These are phyloP conservation scores for Oryza nivara DNA, from an alignment of 176 grass and related monocot species.

Conservation along the genomic window DNA sequence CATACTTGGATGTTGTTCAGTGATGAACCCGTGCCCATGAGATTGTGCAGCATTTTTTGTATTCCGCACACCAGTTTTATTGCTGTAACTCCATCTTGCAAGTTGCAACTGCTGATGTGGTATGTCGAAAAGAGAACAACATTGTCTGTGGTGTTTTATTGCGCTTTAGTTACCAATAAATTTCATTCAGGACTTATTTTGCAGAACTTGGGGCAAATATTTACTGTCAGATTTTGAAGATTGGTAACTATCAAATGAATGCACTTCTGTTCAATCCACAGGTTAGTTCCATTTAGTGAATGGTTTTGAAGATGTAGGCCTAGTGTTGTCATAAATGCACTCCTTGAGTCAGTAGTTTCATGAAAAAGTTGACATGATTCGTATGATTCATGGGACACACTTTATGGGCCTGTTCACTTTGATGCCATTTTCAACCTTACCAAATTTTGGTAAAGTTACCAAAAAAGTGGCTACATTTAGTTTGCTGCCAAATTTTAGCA, in stretches of 20 bases:
- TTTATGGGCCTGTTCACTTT: background rate
- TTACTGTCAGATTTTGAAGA: background rate
- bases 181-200: conserved; percentile 30
- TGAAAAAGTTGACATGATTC: conserved; percentile 26
- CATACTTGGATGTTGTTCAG: conserved; percentile 31
- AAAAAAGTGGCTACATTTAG: too few relatives aligned
- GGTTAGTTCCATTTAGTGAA: conserved; percentile 21
- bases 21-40: conserved; percentile 19
- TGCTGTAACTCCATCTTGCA: conserved; percentile 22
- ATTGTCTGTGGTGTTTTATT: conserved; percentile 7
- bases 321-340: conserved; percentile 25
- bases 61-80: conserved; percentile 16
- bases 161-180: conserved; percentile 15
- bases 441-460: too few relatives aligned
- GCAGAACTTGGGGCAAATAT: conserved; percentile 22
- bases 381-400: conserved; percentile 11
- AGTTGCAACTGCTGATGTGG: background rate
- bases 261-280: conserved; percentile 24
- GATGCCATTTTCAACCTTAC: too few relatives aligned
- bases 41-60: conserved; percentile 16
- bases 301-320: conserved; percentile 14
- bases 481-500: too few relatives aligned
- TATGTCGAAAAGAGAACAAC: conserved; percentile 17
- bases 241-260: background rate
- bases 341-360: conserved; percentile 15